Conservation (phyloP, 2,329 filamentous ascomycete species). For the Penicillium sp. region DNA sequence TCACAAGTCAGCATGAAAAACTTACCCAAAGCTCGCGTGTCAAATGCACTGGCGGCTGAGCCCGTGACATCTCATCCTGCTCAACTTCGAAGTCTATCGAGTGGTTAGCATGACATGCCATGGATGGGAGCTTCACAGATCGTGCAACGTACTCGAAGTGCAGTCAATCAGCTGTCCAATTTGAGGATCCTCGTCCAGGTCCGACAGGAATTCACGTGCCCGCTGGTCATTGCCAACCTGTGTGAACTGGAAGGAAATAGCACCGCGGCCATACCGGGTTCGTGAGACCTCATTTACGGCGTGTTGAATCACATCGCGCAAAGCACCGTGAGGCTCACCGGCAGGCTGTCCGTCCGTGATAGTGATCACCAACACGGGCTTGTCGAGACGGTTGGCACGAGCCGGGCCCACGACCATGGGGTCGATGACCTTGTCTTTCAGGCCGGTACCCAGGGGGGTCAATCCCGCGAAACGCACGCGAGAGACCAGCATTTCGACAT, state of each 20-base stretch:
- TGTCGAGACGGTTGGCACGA: conserved; percentile 54
- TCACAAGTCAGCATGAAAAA: neutral
- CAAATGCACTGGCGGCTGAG: conserved; percentile 60
- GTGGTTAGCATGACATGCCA: conserved; percentile 13
- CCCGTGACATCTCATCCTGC: conserved; percentile 63
- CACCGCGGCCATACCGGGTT: conserved; percentile 55
- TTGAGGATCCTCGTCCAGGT: conserved; percentile 62
- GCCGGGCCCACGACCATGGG: conserved; percentile 57
- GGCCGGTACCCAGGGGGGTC: conserved; percentile 64
- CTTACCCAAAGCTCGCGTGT: conserved; percentile 63
- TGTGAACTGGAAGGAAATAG: conserved; percentile 66
- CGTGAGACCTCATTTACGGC: conserved; percentile 52
- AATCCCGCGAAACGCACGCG: conserved; percentile 63
- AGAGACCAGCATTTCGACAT: conserved; percentile 58
- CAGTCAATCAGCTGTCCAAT: conserved; percentile 65
- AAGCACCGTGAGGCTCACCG: conserved; percentile 57
- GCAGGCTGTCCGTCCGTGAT: conserved; percentile 67
- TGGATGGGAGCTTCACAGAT: neutral
- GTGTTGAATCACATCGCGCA: conserved; percentile 58
- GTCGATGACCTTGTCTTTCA: conserved; percentile 63
- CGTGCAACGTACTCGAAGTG: conserved; percentile 59
- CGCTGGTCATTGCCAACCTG: conserved; percentile 67
- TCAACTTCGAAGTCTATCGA: conserved; percentile 63
- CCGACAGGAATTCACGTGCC: conserved; percentile 62
- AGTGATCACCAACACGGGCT: conserved; percentile 64